Conservation (phyloP, 2,329 filamentous ascomycete species). For the Scedosporium boydii region DNA sequence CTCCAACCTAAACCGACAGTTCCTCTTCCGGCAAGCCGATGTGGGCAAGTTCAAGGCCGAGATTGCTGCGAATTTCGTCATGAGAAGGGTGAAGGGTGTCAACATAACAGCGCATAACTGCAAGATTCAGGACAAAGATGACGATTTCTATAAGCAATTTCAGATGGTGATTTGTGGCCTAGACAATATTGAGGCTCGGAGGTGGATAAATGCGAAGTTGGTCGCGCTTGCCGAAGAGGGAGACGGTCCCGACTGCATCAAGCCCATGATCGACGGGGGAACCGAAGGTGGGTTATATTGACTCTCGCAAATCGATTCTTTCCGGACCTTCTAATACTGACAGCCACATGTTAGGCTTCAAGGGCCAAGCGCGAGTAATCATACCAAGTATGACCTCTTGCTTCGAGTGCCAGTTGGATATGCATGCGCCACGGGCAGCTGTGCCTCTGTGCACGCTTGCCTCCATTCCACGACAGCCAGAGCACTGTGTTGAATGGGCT, state of each 20-base stretch:
- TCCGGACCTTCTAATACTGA: neutral
- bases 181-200: constrained; percentile 93
- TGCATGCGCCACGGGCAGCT: constrained; percentile 95
- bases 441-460: constrained; percentile 95
- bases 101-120: constrained; percentile 90
- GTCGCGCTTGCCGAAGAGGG: constrained; percentile 76
- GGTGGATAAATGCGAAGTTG: constrained; percentile 95
- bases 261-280: constrained; percentile 91
- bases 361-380: constrained; percentile 89
- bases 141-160: constrained; percentile 95
- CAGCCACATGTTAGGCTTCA: constrained; percentile 57
- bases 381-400: constrained; percentile 88
- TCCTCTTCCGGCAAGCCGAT: constrained; percentile 84
- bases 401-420: constrained; percentile 96
- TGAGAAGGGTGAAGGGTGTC: constrained; percentile 80
- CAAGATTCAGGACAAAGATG: constrained; percentile 93
- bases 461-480: constrained; percentile 90
- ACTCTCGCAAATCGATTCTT: too few species aligned
- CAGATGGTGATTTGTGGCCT: constrained; percentile 87
- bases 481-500: constrained; percentile 98
- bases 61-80: constrained; percentile 84
- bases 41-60: constrained; percentile 92
- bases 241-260: constrained; percentile 73
- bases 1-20: constrained; percentile 94
- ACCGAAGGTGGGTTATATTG: constrained; percentile 58